Base-by-base conservation (phyloP, 2,329 filamentous ascomycete genomes). In the Mycocentrospora acerina region DNA sequence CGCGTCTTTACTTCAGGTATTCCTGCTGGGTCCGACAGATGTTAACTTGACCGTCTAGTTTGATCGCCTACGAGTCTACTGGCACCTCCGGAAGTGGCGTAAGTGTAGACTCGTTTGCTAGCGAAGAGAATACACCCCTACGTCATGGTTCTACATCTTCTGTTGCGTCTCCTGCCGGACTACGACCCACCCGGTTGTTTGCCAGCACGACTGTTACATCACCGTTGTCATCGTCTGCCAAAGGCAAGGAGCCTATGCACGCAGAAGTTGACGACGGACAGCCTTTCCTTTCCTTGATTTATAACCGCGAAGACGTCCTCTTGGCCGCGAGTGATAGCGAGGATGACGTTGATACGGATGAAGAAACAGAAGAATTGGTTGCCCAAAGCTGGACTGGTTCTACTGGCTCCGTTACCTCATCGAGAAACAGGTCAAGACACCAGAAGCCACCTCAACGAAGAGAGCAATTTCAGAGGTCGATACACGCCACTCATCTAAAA, bases 261-360 rank as follows among this genome's bases (percentile, higher is more conserved):
- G 14, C 17, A 8, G 35, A 31, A 2, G 24, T 30, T 15, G 18
- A 32, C 3, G 38, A 35, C 1, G 31, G 35, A 3, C 31, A 29
- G 11, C 29, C 34, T 8, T 58, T 57, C 11, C 27, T 58, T 13
- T 45, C 37, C 5, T 35, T 46, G 2, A 16, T 58, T 12, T 58
- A 51, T 24, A 46, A 58, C 17, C 46, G 55, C 25, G 45, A 55
- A 11, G 55, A 58, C 37, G 51, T 36, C 17, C 49, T 58, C 8
- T 37, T 48, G 13, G 19, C 46, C 4, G 33, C 31, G 15, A 46
- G 40, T 13, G 46, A 52, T 3, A 42, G 27, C 14, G 45, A 51
- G 12, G 43, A 47, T 8, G 53, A 50, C 9, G 33, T 42, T 13
- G 41, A 48, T 1, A 27, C 29, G 2, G 39, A 44, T 12, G 32